Conservation (phyloP, 768 basidiomycete species). For the Tulasnella sp. region DNA sequence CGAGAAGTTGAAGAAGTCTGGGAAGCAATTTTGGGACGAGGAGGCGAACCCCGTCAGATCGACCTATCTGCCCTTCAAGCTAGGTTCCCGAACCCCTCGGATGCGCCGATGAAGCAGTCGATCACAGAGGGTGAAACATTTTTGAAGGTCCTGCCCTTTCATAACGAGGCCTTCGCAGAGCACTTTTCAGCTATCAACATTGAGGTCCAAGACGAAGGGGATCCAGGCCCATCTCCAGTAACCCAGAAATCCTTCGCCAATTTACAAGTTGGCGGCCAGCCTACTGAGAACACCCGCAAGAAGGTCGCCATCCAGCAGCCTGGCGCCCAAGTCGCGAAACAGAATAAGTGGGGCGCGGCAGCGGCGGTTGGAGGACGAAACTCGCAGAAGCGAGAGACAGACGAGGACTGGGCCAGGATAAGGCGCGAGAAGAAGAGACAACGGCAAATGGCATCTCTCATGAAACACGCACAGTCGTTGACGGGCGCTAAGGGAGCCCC, state of each 20-base stretch:
- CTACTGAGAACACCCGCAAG: conserved; percentile 36
- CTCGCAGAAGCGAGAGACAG: neutral
- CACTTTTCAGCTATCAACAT: conserved; percentile 31
- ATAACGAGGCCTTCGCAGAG: conserved; percentile 32
- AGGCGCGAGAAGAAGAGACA: conserved; percentile 31
- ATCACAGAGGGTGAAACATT: neutral
- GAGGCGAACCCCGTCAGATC: too few relatives aligned
- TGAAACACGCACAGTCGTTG: conserved; percentile 48
- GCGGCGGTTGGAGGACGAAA: neutral
- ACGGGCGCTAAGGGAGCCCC: conserved; percentile 49
- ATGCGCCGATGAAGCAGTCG: conserved; percentile 8
- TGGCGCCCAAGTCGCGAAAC: neutral
- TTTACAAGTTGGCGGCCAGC: neutral
- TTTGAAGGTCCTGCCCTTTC: conserved; percentile 29
- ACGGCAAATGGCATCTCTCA: conserved; percentile 44
- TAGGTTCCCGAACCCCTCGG: conserved; percentile 16
- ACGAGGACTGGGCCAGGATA: neutral
- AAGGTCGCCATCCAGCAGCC: conserved; percentile 31
- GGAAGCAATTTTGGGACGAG: conserved; percentile 13
- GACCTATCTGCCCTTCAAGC: conserved; percentile 25
- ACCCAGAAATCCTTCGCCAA: neutral
- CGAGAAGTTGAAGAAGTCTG: conserved; percentile 23
- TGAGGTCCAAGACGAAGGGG: conserved; percentile 12
- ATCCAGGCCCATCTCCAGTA: neutral
- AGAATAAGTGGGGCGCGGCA: neutral